Evolutionary conservation across 2,329 filamentous ascomycete species (phyloP).

Genomic region (Atkinsonella hypoxylon): DNA sequence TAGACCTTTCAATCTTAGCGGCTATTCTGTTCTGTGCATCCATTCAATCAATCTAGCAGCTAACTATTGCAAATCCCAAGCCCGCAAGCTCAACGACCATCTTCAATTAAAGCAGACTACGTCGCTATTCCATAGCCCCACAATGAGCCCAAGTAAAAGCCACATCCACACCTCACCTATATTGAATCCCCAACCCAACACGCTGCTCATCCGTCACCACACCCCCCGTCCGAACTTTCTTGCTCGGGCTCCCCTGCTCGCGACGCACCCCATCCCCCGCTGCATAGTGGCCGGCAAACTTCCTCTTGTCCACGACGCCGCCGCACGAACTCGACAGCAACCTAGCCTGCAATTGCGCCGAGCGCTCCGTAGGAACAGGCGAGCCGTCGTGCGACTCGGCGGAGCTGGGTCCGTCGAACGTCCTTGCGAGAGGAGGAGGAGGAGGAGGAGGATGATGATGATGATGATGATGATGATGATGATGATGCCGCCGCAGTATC

Average conservation of each 20-base stretch:
- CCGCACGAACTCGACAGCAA: conserved; percentile 33
- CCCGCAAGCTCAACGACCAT: no score
- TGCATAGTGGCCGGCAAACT: conserved; percentile 26
- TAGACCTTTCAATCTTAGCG: no score
- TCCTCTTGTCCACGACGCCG: conserved; percentile 37
- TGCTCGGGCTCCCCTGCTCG: conserved; percentile 33
- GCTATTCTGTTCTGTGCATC: no score
- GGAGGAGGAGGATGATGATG: no score
- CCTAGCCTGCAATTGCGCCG: conserved; percentile 38
- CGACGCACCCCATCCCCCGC: conserved; percentile 23
- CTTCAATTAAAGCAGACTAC: no score
- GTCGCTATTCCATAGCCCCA: no score
- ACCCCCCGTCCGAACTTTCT: conserved; percentile 35
- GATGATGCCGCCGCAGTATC: conserved; percentile 53
- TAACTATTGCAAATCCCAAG: no score
- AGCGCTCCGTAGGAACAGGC: conserved; percentile 30
- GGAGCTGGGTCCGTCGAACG: conserved; percentile 33
- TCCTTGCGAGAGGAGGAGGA: no score
- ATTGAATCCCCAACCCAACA: conserved; percentile 43
- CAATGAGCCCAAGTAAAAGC: no score
- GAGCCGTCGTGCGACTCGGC: conserved; percentile 31
- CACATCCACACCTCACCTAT: conserved; percentile 17
- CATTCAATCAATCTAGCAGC: no score
- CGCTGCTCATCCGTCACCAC: conserved; percentile 24
- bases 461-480: no score